phyloP scores from a whole-genome alignment of 129 eudicot genomes.

The Pittosporum tobira region DNA sequence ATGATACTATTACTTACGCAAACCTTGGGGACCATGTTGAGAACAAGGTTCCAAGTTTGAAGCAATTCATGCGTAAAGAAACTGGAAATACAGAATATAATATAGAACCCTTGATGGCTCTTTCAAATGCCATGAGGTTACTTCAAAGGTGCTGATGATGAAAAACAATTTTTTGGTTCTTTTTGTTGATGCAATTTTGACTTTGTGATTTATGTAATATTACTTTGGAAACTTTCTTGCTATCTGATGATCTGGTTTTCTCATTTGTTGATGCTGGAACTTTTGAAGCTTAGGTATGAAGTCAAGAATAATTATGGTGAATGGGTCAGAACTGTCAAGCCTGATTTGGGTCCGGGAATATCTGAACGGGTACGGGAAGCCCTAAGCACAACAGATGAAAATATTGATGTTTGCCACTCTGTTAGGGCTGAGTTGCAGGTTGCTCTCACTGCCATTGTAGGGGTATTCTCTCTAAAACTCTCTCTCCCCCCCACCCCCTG shows the following conservation, averaged over 20 bases:
- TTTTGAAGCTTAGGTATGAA: constrained; percentile 45
- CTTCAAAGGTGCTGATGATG: constrained; percentile 55
- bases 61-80: constrained; percentile 40
- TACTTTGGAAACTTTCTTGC: not conserved
- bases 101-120: constrained; percentile 64
- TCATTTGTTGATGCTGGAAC: not conserved
- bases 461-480: constrained; percentile 44
- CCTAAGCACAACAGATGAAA: constrained; percentile 42
- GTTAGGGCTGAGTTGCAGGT: constrained; percentile 51
- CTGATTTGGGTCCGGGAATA: constrained; percentile 76
- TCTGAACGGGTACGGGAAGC: constrained; percentile 79
- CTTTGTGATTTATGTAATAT: not conserved
- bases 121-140: constrained; percentile 71
- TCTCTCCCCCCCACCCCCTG: too few species aligned
- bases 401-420: constrained; percentile 29
- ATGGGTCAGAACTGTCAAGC: constrained; percentile 70
- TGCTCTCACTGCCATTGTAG: constrained; percentile 64
- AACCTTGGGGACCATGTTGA: constrained; percentile 57
- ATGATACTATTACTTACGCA: constrained; percentile 30
- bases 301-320: constrained; percentile 83
- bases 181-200: not conserved
- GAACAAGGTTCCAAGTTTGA: constrained; percentile 62
- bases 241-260: not conserved
- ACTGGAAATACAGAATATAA: constrained; percentile 34
- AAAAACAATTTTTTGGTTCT: too few species aligned